phyloP scores from a whole-genome alignment of 495 filamentous ascomycete genomes.

The Aspergillus mulundensis region DNA sequence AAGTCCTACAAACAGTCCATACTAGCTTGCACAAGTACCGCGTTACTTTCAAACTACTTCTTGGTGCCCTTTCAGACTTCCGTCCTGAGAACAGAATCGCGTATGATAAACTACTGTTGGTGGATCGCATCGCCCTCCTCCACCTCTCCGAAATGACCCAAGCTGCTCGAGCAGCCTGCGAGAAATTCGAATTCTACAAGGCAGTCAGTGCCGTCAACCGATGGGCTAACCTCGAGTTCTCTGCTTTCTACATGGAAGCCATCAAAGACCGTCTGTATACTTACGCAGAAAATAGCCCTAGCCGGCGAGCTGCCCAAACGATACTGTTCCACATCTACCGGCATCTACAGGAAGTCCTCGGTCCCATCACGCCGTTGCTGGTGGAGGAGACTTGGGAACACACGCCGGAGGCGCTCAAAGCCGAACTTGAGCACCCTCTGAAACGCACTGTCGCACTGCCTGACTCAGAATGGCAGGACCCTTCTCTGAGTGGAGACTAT shows the following conservation, averaged over 20 bases:
- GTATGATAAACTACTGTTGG: slow-evolving; percentile 44
- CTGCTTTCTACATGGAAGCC: slow-evolving; percentile 88
- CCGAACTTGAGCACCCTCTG: slow-evolving; percentile 42
- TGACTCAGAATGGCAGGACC: slow-evolving; percentile 37
- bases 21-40: slow-evolving; percentile 77
- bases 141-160: slow-evolving; percentile 62
- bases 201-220: slow-evolving; percentile 65
- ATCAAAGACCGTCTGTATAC: slow-evolving; percentile 90
- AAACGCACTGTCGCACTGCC: slow-evolving; percentile 30
- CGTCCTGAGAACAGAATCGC: slow-evolving; percentile 28
- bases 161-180: slow-evolving; percentile 57
- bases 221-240: slow-evolving; percentile 79
- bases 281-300: slow-evolving; percentile 52
- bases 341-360: slow-evolving; percentile 69
- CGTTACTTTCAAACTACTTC: slow-evolving; percentile 79
- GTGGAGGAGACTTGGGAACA: slow-evolving; percentile 87
- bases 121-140: slow-evolving; percentile 72
- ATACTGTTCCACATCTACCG: slow-evolving; percentile 67
- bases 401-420: slow-evolving; percentile 59
- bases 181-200: slow-evolving; percentile 78
- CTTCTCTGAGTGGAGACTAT: slow-evolving; percentile 48
- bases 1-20: slow-evolving; percentile 70
- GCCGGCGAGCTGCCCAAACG: slow-evolving; percentile 54
- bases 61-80: slow-evolving; percentile 72
- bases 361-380: slow-evolving; percentile 76